Conservation (phyloP, 78 protist genomes). For the Chrysochromulina tobinii region DNA sequence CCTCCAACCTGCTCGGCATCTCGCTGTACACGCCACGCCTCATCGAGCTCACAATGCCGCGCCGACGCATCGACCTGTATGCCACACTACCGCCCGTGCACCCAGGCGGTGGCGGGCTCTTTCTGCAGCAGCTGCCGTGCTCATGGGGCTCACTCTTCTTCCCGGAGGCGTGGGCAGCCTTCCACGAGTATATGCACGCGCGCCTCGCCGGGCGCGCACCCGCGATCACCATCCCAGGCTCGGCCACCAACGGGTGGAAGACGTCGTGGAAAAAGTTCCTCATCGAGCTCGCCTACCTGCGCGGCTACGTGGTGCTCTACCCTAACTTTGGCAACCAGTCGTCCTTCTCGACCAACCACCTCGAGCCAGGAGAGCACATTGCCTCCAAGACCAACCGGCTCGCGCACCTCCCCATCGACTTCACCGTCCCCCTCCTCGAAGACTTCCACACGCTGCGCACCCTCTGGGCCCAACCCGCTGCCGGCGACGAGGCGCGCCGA, state of each 20-base stretch:
- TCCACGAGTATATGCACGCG: not conserved
- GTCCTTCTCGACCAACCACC: slow-evolving; percentile 42
- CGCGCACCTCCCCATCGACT: not conserved
- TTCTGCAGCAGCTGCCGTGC: slow-evolving; percentile 49
- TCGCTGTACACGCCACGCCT: slow-evolving; percentile 32
- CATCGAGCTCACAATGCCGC: not conserved
- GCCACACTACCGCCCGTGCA: not conserved
- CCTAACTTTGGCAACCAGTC: slow-evolving; percentile 3
- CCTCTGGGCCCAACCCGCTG: no score
- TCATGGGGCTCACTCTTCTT: slow-evolving; percentile 50
- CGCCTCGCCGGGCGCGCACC: not conserved
- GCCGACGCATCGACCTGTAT: slow-evolving; percentile 13
- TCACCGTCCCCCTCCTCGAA: not conserved
- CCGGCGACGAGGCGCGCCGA: no score
- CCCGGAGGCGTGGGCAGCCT: slow-evolving; percentile 30
- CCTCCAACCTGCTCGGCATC: not conserved
- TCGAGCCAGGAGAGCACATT: slow-evolving; percentile 23
- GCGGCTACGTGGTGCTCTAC: slow-evolving; percentile 30
- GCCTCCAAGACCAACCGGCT: not conserved
- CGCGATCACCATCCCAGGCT: not conserved
- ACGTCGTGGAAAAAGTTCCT: slow-evolving; percentile 48
- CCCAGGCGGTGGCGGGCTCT: not conserved
- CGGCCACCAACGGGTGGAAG: slow-evolving; percentile 25
- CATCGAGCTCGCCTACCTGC: slow-evolving; percentile 18
- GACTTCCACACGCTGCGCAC: no score